Base-by-base conservation (phyloP, 1,284 basidiomycete species). In the Phlebopus sp. region DNA sequence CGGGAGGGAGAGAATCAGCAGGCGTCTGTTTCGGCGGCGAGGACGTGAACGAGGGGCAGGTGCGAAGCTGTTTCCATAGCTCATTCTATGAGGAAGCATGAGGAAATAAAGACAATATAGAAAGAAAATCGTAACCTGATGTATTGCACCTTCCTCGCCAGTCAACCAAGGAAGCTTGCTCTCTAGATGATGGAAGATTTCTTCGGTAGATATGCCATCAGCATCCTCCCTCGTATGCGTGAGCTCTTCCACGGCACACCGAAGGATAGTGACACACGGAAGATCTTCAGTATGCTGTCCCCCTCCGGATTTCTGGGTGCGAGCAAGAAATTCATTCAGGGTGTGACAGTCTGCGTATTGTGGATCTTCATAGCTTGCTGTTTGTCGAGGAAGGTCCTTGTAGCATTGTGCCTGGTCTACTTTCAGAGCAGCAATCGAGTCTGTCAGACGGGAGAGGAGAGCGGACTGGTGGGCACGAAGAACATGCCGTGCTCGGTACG, bases 31-130 rank as follows among this genome's bases (percentile, higher is more conserved):
- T 45, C 14, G 57, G 48, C 14, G 47, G 11, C 29, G 60, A 53
- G 9, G 56, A 59, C 11, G 59, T 57, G 60, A 88, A 88, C 6
- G 77, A 53, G 2, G 79, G 69, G 38, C 69, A 78, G 2, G 70
- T 73, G 10, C 74, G 74, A 21, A 89, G 76, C 3, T 77, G 77
- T 30, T 77, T 69, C 82, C 84, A 87, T 19, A 88, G 63, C 18
- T 63, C 60, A 52, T 72, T 70, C 86, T 89, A 58, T 23, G 52
- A n/a, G 15, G 15, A 9, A 23, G 6, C 21, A 25, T 37, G 13
- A 48, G 52, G 36, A 49, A 37, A 49, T 31, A 43, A 6, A 30
- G 23, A 37, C 2, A 39, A 40, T 21, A 35, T 47, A n/a, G n/a
- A 19, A 19, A 23, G 1, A 14, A 44, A 19, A 23, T 35, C 34